Base-by-base conservation (phyloP, 2,329 filamentous ascomycete genomes). In the Huntiella bhutanensis region DNA sequence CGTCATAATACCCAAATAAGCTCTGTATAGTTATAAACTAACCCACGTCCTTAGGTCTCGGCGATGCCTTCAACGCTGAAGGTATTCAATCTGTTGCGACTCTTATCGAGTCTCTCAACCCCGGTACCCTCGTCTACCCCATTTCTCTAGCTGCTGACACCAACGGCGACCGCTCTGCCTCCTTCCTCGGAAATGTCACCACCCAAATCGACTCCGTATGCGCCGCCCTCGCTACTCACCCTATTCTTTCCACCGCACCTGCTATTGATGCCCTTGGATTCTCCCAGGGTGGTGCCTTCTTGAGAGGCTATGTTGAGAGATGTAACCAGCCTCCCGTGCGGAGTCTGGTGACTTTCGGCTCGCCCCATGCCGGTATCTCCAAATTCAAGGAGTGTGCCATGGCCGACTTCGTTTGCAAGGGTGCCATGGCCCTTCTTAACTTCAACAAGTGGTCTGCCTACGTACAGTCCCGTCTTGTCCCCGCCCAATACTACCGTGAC, bases 241-340 rank as follows among this genome's bases (percentile, higher is more conserved):
- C 80, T 1, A 82, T 93, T 59, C 73, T 95, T 12, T 80, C 80
- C 48, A 82, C 80, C 5, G 82, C 83, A 0, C 82, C 82, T 0
- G 84, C 80, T 52, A 70, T 95, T 58, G 91, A 96, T 62, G 88
- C 87, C 33, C 65, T 98, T 33, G 91, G 91, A 22, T 95, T 98
- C 67, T 91, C 82, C 11, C 91, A 98, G 62, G 91, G 91, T 52
- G 91, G 91, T 1, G 84, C 94, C 60, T 95, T 98, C 65, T 72
- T 98, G n/a, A 78, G 91, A 49, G 91, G 73, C 17, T 87, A 93
- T 59, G 68, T 94, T 52, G 78, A 98, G 68, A 74, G 84, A 38
- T 98, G 91, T 68, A 91, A 86, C 60, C 57, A 55, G 33, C 79
- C 85, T 0, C 77, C 75, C 3, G 73, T 94, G 10, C 73, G 76